Conservation (phyloP, 2,329 filamentous ascomycete species). For the Iodosphaeria phyllophila region DNA sequence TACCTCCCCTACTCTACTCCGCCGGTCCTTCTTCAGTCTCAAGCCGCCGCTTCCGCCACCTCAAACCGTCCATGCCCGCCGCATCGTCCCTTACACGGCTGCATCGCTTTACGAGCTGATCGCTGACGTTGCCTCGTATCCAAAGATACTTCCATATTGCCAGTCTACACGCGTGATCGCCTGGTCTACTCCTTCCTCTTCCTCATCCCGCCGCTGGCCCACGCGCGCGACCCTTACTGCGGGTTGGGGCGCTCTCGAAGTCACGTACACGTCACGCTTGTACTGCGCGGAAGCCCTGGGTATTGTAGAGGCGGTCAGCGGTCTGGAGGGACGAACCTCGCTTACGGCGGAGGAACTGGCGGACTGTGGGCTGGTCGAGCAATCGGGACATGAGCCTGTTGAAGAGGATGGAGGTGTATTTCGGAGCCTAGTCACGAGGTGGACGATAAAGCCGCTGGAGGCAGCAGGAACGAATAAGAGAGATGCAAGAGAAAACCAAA, state of each 20-base stretch:
- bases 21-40: conserved; percentile 8
- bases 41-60: conserved; percentile 9
- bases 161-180: conserved; percentile 56
- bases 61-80: conserved; percentile 53
- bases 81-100: conserved; percentile 58
- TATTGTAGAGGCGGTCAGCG: conserved; percentile 62
- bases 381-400: conserved; percentile 1
- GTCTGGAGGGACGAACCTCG: conserved; percentile 29
- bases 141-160: conserved; percentile 83
- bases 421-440: conserved; percentile 49
- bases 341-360: conserved; percentile 16
- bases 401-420: conserved; percentile 31
- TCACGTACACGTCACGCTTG: conserved; percentile 65
- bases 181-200: conserved; percentile 34
- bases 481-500: conserved; percentile 1
- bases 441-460: conserved; percentile 38
- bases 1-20: conserved; percentile 14
- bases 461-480: conserved; percentile 15
- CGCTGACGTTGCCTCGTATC: conserved; percentile 74
- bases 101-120: conserved; percentile 64
- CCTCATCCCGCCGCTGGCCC: conserved; percentile 37
- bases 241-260: conserved; percentile 69
- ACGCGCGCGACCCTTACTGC: conserved; percentile 61
- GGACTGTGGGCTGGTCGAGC: conserved; percentile 8
- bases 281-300: conserved; percentile 51